Evolutionary conservation across 2,329 filamentous ascomycete species (phyloP), one percentile per base, ranked within the genome.

Genomic region (Ophiostoma sp.): DNA sequence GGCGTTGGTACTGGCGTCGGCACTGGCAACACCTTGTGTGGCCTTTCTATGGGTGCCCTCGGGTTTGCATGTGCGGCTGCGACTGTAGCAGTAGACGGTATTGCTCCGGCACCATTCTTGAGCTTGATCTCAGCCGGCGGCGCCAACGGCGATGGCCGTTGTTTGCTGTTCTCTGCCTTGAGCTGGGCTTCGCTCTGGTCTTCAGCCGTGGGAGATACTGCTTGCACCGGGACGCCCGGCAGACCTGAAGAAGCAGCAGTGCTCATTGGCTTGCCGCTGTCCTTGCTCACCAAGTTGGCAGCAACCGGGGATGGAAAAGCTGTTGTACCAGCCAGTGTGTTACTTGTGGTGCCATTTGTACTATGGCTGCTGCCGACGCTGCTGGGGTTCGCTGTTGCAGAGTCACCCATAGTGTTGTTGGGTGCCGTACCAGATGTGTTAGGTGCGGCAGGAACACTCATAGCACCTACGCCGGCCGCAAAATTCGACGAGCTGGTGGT

Each of bases 161-260:
- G 79, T 70, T 84, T 83, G 69, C 79, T 76, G 72, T 82, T 84
- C 72, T 91, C 88, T 44, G 81, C 81, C 68, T 79, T 81, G n/a
- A 86, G 85, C 71, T 87, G 86, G 1, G 69, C 85, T 20, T 91
- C 92, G 76, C 90, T 94, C 77, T 93, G 92, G 76, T 93, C 88
- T 52, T 88, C 87, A 74, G 92, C 87, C 6, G 89, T 39, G 33
- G 62, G 35, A 3, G 62, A 39, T 7, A 41, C 35, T 23, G 10
- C 35, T 5, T n/a, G 33, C 35, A 20, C 62, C 35, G 23, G 35
- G 3, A 35, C 1, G 33, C 4, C 35, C n/a, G 62, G 10, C 35
- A 23, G 62, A 23, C 20, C 35, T 2, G 62, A 15, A 36, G 33
- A 33, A 23, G 60, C 8, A 36, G 31, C 31, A 17, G 17, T 36